Evolutionary conservation across 345 rosid genomes (phyloP).

Genomic region (Pugionium dolabratum): DNA sequence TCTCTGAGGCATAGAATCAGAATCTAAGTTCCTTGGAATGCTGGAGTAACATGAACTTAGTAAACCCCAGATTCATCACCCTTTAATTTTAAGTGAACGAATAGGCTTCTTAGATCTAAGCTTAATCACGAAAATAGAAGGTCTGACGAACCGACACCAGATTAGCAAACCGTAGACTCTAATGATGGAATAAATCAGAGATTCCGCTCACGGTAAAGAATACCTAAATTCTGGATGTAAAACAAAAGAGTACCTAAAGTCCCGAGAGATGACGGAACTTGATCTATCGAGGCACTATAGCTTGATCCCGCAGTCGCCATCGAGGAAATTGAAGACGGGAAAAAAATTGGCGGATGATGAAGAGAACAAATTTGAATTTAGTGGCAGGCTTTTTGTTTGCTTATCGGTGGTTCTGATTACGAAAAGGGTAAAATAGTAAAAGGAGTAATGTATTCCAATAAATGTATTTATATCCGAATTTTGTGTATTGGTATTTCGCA

Average conservation of each 20-base stretch:
- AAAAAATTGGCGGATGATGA: conserved; percentile 13
- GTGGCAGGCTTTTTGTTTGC: too few relatives aligned
- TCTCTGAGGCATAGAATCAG: not conserved
- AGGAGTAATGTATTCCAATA: too few relatives aligned
- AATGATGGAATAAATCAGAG: not conserved
- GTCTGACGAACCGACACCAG: conserved; percentile 16
- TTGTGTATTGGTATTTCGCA: too few relatives aligned
- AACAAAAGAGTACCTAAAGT: conserved; percentile 22
- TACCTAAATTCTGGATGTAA: conserved; percentile 16
- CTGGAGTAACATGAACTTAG: not conserved
- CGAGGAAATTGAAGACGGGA: conserved; percentile 17
- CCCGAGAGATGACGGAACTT: conserved; percentile 10
- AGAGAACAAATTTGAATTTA: not conserved
- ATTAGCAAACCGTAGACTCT: conserved; percentile 24
- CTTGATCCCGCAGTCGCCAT: conserved; percentile 40
- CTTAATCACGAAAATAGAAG: conserved; percentile 1
- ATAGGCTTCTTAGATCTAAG: conserved; percentile 1
- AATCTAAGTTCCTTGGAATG: not conserved
- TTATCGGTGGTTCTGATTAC: too few relatives aligned
- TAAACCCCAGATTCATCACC: not conserved
- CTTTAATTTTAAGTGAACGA: not conserved
- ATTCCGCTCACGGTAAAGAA: not conserved
- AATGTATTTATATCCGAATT: too few relatives aligned
- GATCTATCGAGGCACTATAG: conserved; percentile 30
- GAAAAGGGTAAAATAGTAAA: too few relatives aligned